Percentiles rank a stretch among this genome's conserved stretches.
These are phyloP conservation scores for Noccaea bulbosa DNA, from an alignment of 345 rosid species.

Conservation along the genomic window DNA sequence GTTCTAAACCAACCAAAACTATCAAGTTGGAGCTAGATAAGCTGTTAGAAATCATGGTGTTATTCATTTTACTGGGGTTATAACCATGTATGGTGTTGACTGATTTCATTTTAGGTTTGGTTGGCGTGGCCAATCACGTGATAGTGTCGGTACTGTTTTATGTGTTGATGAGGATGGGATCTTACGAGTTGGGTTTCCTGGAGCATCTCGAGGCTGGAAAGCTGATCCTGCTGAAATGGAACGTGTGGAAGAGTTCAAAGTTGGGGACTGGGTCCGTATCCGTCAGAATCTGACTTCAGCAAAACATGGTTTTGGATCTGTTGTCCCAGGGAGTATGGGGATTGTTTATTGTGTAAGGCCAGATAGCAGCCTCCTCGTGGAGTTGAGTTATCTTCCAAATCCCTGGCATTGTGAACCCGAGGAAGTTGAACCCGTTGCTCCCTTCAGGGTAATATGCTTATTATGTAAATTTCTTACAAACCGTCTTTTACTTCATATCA, in stretches of 20 bases:
- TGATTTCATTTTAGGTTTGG: conserved; percentile 72
- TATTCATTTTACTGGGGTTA: conserved; percentile 13
- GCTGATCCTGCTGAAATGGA: conserved; percentile 99
- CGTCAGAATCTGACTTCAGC: conserved; percentile 91
- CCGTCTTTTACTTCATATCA: conserved; percentile 23
- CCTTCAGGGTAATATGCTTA: conserved; percentile 73
- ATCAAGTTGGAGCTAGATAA: conserved; percentile 21
- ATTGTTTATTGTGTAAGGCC: conserved; percentile 94
- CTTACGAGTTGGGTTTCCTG: conserved; percentile 97
- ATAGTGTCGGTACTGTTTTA: conserved; percentile 92
- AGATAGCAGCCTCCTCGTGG: conserved; percentile 88
- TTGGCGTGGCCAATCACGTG: conserved; percentile 91
- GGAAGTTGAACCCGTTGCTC: conserved; percentile 88
- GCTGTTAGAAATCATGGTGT: conserved; percentile 29
- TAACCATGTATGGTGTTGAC: conserved; percentile 32
- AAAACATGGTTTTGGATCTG: conserved; percentile 93
- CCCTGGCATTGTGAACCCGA: conserved; percentile 99
- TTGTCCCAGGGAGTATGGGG: conserved; percentile 96
- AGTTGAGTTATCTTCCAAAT: conserved; percentile 84
- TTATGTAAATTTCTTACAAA: conserved; percentile 27
- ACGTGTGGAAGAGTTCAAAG: conserved; percentile 98
- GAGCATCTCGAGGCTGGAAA: conserved; percentile 99
- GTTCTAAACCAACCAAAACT: conserved; percentile 11
- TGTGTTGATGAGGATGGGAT: conserved; percentile 99
- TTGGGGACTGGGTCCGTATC: conserved; percentile 98